Evolutionary conservation across 208 protist species (phyloP), one percentile per base, ranked within the genome.

Genomic region (Leishmania tropica): DNA sequence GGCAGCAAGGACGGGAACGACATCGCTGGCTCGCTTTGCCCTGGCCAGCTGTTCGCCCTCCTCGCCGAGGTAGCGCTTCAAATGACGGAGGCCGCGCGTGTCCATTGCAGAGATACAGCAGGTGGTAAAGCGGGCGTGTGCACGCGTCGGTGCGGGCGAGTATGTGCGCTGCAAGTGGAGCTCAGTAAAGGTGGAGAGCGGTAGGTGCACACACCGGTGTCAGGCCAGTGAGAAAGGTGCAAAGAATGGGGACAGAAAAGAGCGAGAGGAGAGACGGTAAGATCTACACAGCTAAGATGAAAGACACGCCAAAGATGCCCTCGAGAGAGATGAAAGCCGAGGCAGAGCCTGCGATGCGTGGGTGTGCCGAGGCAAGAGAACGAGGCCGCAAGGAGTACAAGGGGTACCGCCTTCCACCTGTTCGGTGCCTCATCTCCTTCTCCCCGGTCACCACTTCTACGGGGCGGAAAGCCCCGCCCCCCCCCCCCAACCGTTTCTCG

Each of bases 1-100:
- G 24, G 83, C 67, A 28, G 81, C 80, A 37, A 96, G 90, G 0
- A 89, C 86, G 11, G 92, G 92, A 7, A 93, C 90, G n/a, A 96
- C 83, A 56, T 96, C 90, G 2, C 68, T 75, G 11, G 87, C 81
- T 37, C 84, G 80, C 83, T 91, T 96, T n/a, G 79, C 48, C 64
- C 85, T 81, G 51, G 88, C 87, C n/a, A 87, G 47, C 24, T 24
- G 48, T 28, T 51, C 56, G 8, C 19, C 78, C 2, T 85, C 75
- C 19, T 85, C 72, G 24, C 85, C 87, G 51, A 91, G 83, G 86
- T 89, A 95, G 56, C 80, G n/a, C 45, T 89, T 81, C 65, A 95
- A 58, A n/a, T 90, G 85, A 24, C 86, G 88, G 64, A 87, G 83
- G 47, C 86, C 88, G 40, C 88, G 86, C 45, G 88, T 91, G 53